Conservation (phyloP, 768 basidiomycete species). For the Boletus huronensis region DNA sequence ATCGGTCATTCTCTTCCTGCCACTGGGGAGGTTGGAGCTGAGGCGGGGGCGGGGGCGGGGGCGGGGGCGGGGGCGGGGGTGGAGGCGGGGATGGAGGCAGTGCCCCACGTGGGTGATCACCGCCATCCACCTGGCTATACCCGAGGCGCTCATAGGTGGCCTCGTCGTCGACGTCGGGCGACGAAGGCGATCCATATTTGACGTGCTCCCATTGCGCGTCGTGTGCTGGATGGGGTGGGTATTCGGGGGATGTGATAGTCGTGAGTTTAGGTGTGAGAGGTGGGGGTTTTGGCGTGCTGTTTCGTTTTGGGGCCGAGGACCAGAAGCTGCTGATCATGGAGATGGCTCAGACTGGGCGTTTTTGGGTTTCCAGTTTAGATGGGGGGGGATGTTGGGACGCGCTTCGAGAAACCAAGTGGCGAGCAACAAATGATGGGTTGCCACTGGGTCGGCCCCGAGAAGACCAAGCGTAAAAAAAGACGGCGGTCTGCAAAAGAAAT, state of each 20-base stretch:
- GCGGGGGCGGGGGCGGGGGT: no score
- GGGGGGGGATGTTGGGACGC: background rate
- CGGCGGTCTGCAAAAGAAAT: background rate
- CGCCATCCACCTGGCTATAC: conserved; percentile 19
- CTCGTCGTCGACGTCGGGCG: conserved; percentile 19
- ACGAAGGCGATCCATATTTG: conserved; percentile 11
- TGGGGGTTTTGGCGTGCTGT: conserved; percentile 13
- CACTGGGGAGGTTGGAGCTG: background rate
- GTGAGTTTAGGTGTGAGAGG: conserved; percentile 26
- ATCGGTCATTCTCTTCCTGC: conserved; percentile 11
- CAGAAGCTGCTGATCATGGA: conserved; percentile 5
- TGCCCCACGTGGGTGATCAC: background rate
- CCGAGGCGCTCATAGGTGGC: conserved; percentile 15
- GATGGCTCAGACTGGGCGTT: background rate
- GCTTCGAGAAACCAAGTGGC: background rate
- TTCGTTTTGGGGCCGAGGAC: conserved; percentile 18
- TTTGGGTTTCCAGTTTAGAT: background rate
- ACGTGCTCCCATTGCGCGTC: conserved; percentile 26
- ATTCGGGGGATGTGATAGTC: conserved; percentile 8
- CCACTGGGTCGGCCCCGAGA: background rate
- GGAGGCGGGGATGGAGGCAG: background rate
- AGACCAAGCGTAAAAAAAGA: no score
- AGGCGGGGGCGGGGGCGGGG: no score
- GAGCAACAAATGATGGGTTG: background rate
- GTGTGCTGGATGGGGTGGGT: conserved; percentile 1